Percentiles rank a stretch among this genome's conserved stretches.
phyloP scores from a whole-genome alignment of 2,329 filamentous ascomycete species.

The Domatiomyces globalis region DNA sequence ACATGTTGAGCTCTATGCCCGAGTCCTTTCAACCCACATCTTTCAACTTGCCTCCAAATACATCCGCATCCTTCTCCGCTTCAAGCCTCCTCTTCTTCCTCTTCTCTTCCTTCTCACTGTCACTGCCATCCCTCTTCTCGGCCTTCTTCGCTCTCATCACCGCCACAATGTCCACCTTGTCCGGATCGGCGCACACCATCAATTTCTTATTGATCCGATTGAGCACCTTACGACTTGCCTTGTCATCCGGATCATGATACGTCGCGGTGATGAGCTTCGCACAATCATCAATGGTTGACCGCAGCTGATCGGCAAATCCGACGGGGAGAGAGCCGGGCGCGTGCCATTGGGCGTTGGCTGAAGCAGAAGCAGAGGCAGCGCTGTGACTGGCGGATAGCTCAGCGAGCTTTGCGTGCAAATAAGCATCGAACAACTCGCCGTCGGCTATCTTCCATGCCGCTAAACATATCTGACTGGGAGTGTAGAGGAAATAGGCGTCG shows the following conservation, averaged over 20 bases:
- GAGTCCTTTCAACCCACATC: slow-evolving; percentile 2
- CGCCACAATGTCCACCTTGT: slow-evolving; percentile 30
- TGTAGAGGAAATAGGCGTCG: slow-evolving; percentile 94
- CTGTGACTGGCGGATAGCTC: slow-evolving; percentile 2
- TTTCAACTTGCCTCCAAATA: slow-evolving; percentile 21
- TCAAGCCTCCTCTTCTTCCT: slow-evolving; percentile 22
- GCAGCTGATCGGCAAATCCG: slow-evolving; percentile 13
- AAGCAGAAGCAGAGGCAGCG: slow-evolving; percentile 3
- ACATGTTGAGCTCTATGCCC: not conserved
- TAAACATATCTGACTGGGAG: slow-evolving; percentile 86
- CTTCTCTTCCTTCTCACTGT: slow-evolving; percentile 20
- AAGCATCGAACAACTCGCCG: slow-evolving; percentile 30
- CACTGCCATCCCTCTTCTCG: slow-evolving; percentile 27
- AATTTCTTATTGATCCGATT: slow-evolving; percentile 36
- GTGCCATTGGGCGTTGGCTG: not conserved
- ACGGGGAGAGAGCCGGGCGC: not conserved
- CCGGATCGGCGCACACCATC: slow-evolving; percentile 35
- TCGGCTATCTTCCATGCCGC: slow-evolving; percentile 67
- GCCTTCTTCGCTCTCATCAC: slow-evolving; percentile 20
- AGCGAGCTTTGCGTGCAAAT: slow-evolving; percentile 32
- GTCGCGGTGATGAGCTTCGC: slow-evolving; percentile 28
- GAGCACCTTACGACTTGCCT: slow-evolving; percentile 28
- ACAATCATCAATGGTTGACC: slow-evolving; percentile 27
- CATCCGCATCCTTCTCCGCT: slow-evolving; percentile 20
- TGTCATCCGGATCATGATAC: slow-evolving; percentile 25